Conservation (phyloP, 2,329 filamentous ascomycete genomes). For the Fusarium pseudonygamai region DNA sequence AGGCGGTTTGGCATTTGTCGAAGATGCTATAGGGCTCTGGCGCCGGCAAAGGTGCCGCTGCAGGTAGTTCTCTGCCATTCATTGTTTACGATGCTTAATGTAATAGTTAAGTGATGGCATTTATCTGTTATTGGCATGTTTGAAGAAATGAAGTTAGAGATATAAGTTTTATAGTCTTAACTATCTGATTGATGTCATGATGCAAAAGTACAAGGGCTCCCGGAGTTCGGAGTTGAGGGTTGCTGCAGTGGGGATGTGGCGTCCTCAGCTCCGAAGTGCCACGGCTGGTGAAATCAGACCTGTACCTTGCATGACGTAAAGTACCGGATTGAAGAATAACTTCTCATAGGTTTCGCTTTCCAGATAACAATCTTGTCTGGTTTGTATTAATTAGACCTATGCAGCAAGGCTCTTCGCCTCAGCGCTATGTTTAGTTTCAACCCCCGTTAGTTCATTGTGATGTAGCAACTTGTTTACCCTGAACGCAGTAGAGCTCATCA, state of each 20-base stretch:
- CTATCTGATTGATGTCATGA: accelerated
- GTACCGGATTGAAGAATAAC: too few species aligned
- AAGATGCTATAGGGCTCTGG: slow-evolving; percentile 59
- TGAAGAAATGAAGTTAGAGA: accelerated
- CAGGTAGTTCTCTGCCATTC: background rate
- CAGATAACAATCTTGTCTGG: too few species aligned
- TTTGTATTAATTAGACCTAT: too few species aligned
- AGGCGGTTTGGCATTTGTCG: slow-evolving; percentile 56
- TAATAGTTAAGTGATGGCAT: accelerated
- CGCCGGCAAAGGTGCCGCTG: background rate
- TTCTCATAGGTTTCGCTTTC: too few species aligned
- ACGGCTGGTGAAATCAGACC: too few species aligned
- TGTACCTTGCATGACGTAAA: too few species aligned
- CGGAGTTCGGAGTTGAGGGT: background rate
- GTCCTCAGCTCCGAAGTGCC: background rate
- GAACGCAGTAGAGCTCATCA: too few species aligned
- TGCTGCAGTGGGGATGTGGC: accelerated
- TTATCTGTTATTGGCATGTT: accelerated
- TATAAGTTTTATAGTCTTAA: accelerated
- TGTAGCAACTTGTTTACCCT: too few species aligned
- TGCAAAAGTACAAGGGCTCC: too few species aligned
- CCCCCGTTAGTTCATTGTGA: too few species aligned
- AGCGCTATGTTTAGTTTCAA: too few species aligned
- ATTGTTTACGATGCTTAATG: background rate
- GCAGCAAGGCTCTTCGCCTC: too few species aligned